Conservation (phyloP, 345 rosid genomes). For the Gossypium sturtianum region DNA sequence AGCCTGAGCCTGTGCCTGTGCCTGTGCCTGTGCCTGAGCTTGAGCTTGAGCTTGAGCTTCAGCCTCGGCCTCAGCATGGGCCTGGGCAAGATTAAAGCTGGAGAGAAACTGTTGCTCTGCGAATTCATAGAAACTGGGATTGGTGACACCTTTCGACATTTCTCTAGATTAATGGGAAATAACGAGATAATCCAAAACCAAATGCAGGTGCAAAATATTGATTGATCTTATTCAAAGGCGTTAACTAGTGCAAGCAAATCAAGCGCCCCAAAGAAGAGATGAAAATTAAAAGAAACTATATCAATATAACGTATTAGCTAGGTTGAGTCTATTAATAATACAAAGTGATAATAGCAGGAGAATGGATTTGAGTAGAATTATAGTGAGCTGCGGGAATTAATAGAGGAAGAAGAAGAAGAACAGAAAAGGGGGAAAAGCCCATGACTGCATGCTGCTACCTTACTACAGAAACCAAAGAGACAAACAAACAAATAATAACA, state of each 20-base stretch:
- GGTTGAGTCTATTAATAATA: neutral
- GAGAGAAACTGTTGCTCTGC: slow-evolving; percentile 26
- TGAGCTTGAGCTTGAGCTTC: neutral
- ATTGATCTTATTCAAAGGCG: neutral
- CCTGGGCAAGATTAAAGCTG: slow-evolving; percentile 21
- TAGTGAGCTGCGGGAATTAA: neutral
- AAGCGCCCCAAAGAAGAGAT: neutral
- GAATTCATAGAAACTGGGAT: slow-evolving; percentile 17
- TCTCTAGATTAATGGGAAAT: neutral
- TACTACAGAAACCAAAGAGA: neutral
- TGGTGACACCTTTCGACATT: slow-evolving; percentile 21
- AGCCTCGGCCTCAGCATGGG: neutral
- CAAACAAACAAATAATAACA: neutral
- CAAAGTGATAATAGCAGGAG: neutral
- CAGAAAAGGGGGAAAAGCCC: neutral
- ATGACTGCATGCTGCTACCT: neutral
- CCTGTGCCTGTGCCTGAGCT: neutral
- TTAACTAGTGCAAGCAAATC: no score
- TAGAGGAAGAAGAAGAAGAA: neutral
- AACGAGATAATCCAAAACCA: neutral
- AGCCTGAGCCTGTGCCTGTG: neutral
- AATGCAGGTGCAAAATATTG: neutral
- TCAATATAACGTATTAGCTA: neutral
- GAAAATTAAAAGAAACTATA: neutral
- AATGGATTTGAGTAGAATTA: neutral